Conservation (phyloP, 345 rosid genomes). For the Litchi chinensis region DNA sequence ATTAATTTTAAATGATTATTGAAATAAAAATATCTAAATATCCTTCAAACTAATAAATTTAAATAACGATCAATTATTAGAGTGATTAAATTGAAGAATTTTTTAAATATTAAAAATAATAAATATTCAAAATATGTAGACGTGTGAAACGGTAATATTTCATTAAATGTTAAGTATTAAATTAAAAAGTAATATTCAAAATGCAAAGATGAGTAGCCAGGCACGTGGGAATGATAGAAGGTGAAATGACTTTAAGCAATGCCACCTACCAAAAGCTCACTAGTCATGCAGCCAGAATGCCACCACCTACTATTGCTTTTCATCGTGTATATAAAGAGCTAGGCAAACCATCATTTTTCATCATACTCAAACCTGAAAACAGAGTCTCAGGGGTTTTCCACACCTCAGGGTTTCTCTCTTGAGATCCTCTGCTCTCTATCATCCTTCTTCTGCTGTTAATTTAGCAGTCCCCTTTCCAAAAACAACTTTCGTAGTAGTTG, state of each 20-base stretch:
- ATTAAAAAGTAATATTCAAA: too few species aligned
- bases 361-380: background rate
- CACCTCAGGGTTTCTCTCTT: background rate
- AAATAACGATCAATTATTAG: too few species aligned
- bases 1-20: too few species aligned
- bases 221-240: constrained; percentile 26
- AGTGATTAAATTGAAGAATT: too few species aligned
- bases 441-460: constrained; percentile 5
- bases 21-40: too few species aligned
- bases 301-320: constrained; percentile 25
- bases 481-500: too few species aligned
- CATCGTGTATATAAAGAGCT: constrained; percentile 36
- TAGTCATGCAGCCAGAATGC: constrained; percentile 69
- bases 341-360: constrained; percentile 13
- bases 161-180: too few species aligned
- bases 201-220: constrained; percentile 8
- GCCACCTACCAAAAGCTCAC: constrained; percentile 63
- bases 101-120: too few species aligned
- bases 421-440: constrained; percentile 2
- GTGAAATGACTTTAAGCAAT: constrained; percentile 46
- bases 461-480: too few species aligned
- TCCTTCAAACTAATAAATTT: too few species aligned
- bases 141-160: too few species aligned
- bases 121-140: too few species aligned
- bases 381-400: background rate